phyloP scores from a whole-genome alignment of 208 protist genomes.

The Angomonas deanei region DNA sequence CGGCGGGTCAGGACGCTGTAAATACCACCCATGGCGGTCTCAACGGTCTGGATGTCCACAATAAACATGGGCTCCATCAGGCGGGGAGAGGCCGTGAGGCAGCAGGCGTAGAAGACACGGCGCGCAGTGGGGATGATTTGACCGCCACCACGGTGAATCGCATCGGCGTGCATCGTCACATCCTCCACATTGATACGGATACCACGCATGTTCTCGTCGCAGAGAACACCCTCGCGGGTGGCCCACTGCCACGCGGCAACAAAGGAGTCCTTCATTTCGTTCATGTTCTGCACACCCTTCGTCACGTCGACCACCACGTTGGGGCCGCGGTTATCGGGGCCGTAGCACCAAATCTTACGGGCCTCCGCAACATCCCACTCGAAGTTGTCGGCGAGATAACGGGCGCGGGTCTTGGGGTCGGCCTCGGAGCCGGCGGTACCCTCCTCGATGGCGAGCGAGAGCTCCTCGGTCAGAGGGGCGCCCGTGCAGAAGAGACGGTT shows the following conservation, averaged over 20 bases:
- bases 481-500: constrained; percentile 97
- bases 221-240: constrained; percentile 91
- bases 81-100: constrained; percentile 89
- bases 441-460: constrained; percentile 93
- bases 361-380: constrained; percentile 92
- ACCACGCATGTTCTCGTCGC: constrained; percentile 96
- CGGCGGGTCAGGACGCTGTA: constrained; percentile 95
- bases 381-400: constrained; percentile 88
- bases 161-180: constrained; percentile 98
- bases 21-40: constrained; percentile 94
- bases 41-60: constrained; percentile 95
- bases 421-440: constrained; percentile 75
- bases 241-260: constrained; percentile 95
- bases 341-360: constrained; percentile 98
- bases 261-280: constrained; percentile 98
- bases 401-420: constrained; percentile 91
- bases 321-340: constrained; percentile 92
- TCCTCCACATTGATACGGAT: constrained; percentile 96
- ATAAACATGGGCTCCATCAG: constrained; percentile 98
- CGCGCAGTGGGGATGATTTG: constrained; percentile 97
- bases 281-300: constrained; percentile 97
- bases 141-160: constrained; percentile 97
- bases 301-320: constrained; percentile 98
- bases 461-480: constrained; percentile 89
- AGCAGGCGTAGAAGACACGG: constrained; percentile 92